phyloP scores from a whole-genome alignment of 139 green algal species.

The Haematococcus lacustris region DNA sequence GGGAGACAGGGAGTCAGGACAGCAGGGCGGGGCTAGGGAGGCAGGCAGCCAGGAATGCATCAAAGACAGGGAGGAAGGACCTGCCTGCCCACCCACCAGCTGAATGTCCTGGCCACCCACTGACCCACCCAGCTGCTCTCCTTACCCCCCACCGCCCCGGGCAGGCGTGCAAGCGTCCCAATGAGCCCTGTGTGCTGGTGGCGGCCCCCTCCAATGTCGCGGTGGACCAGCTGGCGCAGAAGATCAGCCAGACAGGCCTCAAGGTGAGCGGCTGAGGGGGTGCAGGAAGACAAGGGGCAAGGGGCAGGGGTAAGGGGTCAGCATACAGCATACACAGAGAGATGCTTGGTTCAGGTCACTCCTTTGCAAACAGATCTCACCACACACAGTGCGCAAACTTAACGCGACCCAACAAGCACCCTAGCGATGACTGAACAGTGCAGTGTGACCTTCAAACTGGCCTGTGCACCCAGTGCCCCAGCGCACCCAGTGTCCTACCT shows the following conservation, averaged over 20 bases:
- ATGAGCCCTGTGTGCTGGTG: slow-evolving; percentile 70
- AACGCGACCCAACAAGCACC: background rate
- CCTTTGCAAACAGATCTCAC: background rate
- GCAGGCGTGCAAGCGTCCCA: slow-evolving; percentile 13
- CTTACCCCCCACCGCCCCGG: background rate
- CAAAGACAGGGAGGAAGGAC: background rate
- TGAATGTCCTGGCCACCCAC: background rate
- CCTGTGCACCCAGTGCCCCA: background rate
- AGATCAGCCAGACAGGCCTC: slow-evolving; percentile 83
- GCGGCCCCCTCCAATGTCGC: slow-evolving; percentile 93
- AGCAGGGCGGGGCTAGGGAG: no score
- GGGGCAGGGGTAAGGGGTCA: background rate
- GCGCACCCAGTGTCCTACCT: background rate
- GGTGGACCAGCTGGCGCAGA: slow-evolving; percentile 95
- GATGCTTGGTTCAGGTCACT: background rate
- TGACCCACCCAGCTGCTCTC: background rate
- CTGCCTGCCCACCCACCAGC: background rate
- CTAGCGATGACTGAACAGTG: background rate
- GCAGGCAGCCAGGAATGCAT: no score
- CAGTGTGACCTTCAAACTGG: background rate
- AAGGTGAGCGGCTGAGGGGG: background rate
- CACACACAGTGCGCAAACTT: background rate
- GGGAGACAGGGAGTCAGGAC: no score
- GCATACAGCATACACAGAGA: background rate
- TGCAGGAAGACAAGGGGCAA: no score